A percentile compares a stretch with the other conserved stretches of the same genome.
Evolutionary conservation across 2,329 filamentous ascomycete genomes (phyloP).

Genomic region (Simplicillium sp.): DNA sequence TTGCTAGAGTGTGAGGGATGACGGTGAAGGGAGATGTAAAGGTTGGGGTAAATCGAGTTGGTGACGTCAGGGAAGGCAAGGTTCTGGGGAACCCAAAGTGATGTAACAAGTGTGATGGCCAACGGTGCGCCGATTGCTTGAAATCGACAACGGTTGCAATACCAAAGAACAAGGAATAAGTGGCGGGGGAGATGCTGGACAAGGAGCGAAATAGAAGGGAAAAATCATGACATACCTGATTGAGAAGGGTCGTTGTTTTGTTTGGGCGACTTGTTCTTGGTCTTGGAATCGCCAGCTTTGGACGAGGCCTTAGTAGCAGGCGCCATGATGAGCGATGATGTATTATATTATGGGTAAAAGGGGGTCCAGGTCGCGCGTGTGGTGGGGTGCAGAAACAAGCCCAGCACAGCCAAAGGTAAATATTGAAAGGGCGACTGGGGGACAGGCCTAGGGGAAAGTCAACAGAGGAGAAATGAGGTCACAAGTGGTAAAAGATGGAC

Average conservation of each 20-base stretch:
- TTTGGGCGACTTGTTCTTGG: conserved; percentile 37
- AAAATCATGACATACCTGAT: conserved; percentile 26
- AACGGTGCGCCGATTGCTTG: too few species aligned
- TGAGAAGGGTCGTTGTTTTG: conserved; percentile 29
- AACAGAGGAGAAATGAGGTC: conserved; percentile 26
- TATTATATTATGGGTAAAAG: conserved; percentile 26
- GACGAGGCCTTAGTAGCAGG: conserved; percentile 30
- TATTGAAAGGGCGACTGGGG: conserved; percentile 3
- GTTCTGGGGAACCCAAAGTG: conserved; percentile 4
- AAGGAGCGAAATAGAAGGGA: conserved; percentile 2
- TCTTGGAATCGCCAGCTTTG: conserved; percentile 19
- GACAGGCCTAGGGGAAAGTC: conserved; percentile 11
- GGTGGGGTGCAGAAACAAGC: conserved; percentile 17
- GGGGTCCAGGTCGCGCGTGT: conserved; percentile 11
- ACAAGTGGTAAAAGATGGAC: conserved; percentile 17
- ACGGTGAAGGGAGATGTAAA: conserved; percentile 2
- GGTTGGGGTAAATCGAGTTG: conserved; percentile 1
- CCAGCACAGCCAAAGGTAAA: conserved; percentile 6
- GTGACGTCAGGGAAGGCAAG: conserved; percentile 1
- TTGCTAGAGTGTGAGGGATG: background rate
- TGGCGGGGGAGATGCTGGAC: background rate
- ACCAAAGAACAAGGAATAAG: too few species aligned
- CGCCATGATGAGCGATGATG: conserved; percentile 40
- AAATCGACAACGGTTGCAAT: too few species aligned
- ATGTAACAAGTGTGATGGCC: too few species aligned